phyloP scores from a whole-genome alignment of 2,329 filamentous ascomycete species.

The Chaetomium sp. region DNA sequence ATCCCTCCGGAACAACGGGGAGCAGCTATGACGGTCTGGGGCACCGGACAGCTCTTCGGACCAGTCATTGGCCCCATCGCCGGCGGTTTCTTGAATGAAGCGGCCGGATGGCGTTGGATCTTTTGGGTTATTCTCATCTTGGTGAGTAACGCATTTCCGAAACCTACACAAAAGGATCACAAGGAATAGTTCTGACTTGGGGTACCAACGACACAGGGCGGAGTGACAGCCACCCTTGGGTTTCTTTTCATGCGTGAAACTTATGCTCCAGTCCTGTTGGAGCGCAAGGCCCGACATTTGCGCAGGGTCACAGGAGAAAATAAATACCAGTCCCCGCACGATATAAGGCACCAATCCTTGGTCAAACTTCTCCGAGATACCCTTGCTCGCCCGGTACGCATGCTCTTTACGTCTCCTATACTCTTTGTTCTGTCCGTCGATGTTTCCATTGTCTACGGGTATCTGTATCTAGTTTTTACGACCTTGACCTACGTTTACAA shows the following conservation, averaged over 20 bases:
- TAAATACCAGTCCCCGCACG: slow-evolving; percentile 18
- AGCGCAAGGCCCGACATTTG: slow-evolving; percentile 52
- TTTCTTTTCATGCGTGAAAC: slow-evolving; percentile 48
- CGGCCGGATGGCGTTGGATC: slow-evolving; percentile 54
- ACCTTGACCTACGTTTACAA: slow-evolving; percentile 53
- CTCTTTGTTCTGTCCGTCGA: slow-evolving; percentile 50
- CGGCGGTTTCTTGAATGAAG: slow-evolving; percentile 51
- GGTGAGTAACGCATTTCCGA: slow-evolving; percentile 27
- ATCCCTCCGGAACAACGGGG: slow-evolving; percentile 51
- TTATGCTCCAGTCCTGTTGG: slow-evolving; percentile 53
- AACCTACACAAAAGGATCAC: not conserved
- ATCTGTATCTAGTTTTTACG: slow-evolving; percentile 56
- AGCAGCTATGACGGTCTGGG: slow-evolving; percentile 52
- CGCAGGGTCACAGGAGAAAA: slow-evolving; percentile 32
- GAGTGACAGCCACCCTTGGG: slow-evolving; percentile 40
- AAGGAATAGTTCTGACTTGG: not conserved
- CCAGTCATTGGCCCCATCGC: slow-evolving; percentile 51
- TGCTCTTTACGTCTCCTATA: slow-evolving; percentile 51
- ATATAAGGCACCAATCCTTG: slow-evolving; percentile 21
- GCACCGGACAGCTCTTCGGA: slow-evolving; percentile 43
- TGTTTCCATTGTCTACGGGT: slow-evolving; percentile 53
- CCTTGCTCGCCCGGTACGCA: slow-evolving; percentile 52
- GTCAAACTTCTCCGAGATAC: slow-evolving; percentile 36
- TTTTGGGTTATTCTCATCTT: slow-evolving; percentile 54
- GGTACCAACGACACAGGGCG: slow-evolving; percentile 13